Evolutionary conservation across 2,329 filamentous ascomycete genomes (phyloP).

Genomic region (Hypoxylon sp.): DNA sequence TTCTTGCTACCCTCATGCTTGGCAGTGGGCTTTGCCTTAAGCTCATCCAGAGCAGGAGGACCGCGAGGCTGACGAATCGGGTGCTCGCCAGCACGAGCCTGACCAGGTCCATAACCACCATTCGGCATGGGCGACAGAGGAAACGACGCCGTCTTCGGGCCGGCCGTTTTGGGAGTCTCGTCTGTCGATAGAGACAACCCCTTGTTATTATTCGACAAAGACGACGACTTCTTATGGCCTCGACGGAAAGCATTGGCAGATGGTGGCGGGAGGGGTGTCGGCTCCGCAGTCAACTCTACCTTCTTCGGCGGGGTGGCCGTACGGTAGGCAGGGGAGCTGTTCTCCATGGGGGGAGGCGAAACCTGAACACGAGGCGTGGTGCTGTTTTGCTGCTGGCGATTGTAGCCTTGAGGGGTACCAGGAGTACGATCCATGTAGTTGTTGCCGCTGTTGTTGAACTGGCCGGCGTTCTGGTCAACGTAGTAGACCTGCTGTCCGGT

Average conservation of each 20-base stretch:
- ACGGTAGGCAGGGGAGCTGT: conserved; percentile 61
- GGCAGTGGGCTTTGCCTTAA: conserved; percentile 86
- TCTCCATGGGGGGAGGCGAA: conserved; percentile 76
- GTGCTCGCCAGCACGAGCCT: conserved; percentile 92
- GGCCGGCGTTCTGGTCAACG: conserved; percentile 69
- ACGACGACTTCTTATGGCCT: conserved; percentile 89
- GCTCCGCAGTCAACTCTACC: conserved; percentile 73
- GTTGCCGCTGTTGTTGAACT: conserved; percentile 49
- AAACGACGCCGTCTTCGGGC: conserved; percentile 81
- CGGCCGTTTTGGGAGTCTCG: conserved; percentile 65
- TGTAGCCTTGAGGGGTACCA: conserved; percentile 45
- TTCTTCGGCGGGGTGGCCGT: conserved; percentile 73
- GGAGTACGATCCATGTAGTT: conserved; percentile 57
- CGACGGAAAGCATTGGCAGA: conserved; percentile 93
- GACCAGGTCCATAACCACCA: conserved; percentile 90
- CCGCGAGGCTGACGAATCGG: conserved; percentile 92
- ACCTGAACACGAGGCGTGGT: conserved; percentile 79
- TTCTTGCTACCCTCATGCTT: conserved; percentile 98
- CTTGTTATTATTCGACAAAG: conserved; percentile 69
- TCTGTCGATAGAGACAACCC: conserved; percentile 55
- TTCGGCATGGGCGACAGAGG: conserved; percentile 78
- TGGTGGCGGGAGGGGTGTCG: conserved; percentile 79
- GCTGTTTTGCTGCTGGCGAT: conserved; percentile 58
- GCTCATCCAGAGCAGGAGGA: conserved; percentile 89
- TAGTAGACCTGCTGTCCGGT: conserved; percentile 87